phyloP scores from a whole-genome alignment of 2,329 filamentous ascomycete genomes.

The Plectosphaerella cucumerina region DNA sequence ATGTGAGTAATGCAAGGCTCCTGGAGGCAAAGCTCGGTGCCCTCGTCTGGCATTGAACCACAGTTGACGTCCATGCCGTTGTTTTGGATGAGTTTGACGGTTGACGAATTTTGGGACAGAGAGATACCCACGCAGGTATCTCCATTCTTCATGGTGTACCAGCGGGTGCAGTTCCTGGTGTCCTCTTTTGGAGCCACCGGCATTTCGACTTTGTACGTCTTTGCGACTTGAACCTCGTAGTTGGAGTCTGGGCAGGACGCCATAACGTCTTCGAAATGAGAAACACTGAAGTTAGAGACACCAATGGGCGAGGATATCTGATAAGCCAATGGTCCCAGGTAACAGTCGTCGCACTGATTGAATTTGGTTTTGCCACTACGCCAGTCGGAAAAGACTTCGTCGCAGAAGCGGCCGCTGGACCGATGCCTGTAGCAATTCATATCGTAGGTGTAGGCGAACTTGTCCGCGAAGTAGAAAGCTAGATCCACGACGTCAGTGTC shows the following conservation, averaged over 20 bases:
- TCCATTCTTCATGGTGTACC: background rate
- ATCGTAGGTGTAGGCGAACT: background rate
- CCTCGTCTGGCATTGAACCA: background rate
- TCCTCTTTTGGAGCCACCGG: background rate
- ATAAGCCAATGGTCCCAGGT: background rate
- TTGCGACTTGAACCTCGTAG: background rate
- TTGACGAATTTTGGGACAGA: background rate
- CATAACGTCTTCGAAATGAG: background rate
- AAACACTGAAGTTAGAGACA: background rate
- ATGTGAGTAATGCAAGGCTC: background rate
- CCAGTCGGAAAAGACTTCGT: background rate
- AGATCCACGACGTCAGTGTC: no score
- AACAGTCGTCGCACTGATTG: background rate
- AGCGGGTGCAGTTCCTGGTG: background rate
- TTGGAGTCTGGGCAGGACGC: background rate
- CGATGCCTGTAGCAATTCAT: background rate
- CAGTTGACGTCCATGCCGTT: background rate
- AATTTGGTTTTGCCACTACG: background rate
- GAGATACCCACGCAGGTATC: background rate
- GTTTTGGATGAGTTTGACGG: background rate
- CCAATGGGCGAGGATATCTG: background rate
- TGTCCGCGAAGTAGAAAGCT: background rate
- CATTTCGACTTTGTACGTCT: background rate
- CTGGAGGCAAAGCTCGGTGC: background rate
- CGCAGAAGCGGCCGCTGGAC: background rate